Conservation (phyloP, 2,329 filamentous ascomycete genomes). For the Diaporthe vaccinii region DNA sequence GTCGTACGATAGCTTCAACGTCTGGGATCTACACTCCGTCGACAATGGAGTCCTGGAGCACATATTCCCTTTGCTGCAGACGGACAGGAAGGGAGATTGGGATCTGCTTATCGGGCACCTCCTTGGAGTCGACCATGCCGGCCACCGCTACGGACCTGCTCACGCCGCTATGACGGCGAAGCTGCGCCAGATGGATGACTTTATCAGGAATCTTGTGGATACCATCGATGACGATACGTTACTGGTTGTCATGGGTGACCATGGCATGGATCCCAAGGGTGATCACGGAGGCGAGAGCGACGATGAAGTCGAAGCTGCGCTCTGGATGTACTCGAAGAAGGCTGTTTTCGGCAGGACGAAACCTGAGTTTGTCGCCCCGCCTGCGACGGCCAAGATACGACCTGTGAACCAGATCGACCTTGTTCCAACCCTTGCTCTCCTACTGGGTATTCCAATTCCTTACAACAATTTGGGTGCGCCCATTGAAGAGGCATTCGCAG, state of each 20-base stretch:
- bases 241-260: constrained; percentile 97
- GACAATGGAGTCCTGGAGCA: constrained; percentile 95
- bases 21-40: constrained; percentile 97
- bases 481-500: constrained; percentile 93
- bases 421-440: constrained; percentile 89
- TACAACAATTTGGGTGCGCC: constrained; percentile 96
- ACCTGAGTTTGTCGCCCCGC: constrained; percentile 69
- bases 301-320: constrained; percentile 91
- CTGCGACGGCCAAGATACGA: constrained; percentile 80
- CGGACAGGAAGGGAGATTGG: constrained; percentile 78
- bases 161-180: constrained; percentile 94
- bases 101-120: constrained; percentile 96
- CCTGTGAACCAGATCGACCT: constrained; percentile 91
- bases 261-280: constrained; percentile 97
- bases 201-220: constrained; percentile 79
- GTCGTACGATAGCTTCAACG: constrained; percentile 97
- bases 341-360: constrained; percentile 84
- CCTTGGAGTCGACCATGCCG: constrained; percentile 95
- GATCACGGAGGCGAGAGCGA: constrained; percentile 99
- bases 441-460: constrained; percentile 92
- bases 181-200: constrained; percentile 88
- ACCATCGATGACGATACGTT: constrained; percentile 87
- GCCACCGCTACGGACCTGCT: constrained; percentile 94
- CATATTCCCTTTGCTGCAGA: constrained; percentile 84
- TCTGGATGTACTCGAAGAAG: constrained; percentile 98